Evolutionary conservation across 306 rosid genomes (phyloP), one percentile per base, ranked within the genome.

Genomic region (Cicer judaicum): DNA sequence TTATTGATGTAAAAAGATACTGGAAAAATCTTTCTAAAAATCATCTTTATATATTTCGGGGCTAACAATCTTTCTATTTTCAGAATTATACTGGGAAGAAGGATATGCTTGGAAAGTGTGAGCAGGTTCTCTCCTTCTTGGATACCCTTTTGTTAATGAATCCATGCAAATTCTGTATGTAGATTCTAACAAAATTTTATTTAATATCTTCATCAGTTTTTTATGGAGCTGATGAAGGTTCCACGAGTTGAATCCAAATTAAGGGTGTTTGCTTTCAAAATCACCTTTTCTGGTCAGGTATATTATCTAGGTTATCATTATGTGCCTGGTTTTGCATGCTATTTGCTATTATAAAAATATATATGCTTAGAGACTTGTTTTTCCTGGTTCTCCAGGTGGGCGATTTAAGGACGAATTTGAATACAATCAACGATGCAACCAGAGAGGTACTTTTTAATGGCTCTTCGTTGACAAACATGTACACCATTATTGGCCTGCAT

Each of bases 91-190:
- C 91, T 34, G 98, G 96, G 64, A 87, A 87, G 81, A 94, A 87
- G 82, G 95, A 86, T 76, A 90, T 90, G 96, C 92, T 94, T 53
- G 98, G 96, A 68, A 94, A 87, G 86, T 94, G 98, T 82, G 98
- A 94, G 75, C 98, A 91, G 95, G 98, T 94, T 85, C 75, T 83
- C 61, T 70, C 82, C 55, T 40, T 53, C 78, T 61, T 68, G 29
- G 29, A 42, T 63, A 47, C 71, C 73, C 50, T 78, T 75, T 46
- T 60, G 47, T 73, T 9, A 41, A 74, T 73, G 56, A 75, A 34
- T 55, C 36, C 61, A 21, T 75, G 43, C 60, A 41, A 49, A 52
- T 44, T 53, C 47, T 66, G 5, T 36, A 15, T 66, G 42, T 71
- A 71, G 52, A 69, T 84, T 52, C 77, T 86, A 57, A 83, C 64